These are phyloP conservation scores for Potentilla sterilis DNA, from an alignment of 306 rosid genomes.

Conservation along the genomic window DNA sequence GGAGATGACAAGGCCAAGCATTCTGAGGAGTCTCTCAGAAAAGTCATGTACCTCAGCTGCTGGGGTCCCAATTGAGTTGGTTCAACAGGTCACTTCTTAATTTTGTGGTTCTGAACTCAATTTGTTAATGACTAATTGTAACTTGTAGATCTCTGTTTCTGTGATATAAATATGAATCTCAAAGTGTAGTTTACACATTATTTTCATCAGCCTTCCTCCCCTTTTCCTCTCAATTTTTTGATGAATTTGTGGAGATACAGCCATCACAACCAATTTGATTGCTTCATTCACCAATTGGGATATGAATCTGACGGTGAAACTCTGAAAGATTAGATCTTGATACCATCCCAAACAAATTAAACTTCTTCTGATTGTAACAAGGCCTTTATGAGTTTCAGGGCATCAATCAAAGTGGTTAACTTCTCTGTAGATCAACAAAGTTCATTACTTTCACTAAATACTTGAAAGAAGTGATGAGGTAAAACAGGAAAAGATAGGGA, in stretches of 20 bases:
- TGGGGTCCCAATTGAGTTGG: constrained; percentile 47
- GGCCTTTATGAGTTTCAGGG: neutral
- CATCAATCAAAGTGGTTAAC: neutral
- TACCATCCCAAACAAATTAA: neutral
- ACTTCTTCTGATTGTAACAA: neutral
- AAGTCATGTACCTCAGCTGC: constrained; percentile 59
- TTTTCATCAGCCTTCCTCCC: neutral
- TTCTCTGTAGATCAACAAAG: neutral
- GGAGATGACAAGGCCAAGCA: constrained; percentile 46
- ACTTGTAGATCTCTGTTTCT: neutral
- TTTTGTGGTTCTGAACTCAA: neutral
- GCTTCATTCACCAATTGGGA: neutral
- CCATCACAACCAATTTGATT: neutral
- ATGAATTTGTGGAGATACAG: too few species aligned
- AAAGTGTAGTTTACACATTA: neutral
- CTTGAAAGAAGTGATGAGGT: neutral
- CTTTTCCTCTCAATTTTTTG: too few species aligned
- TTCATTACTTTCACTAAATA: neutral
- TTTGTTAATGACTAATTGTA: neutral
- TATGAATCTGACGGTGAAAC: too few species aligned
- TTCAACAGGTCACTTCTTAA: neutral
- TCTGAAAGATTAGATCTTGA: neutral
- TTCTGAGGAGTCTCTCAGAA: constrained; percentile 69
- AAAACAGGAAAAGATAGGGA: neutral
- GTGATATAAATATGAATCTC: neutral